A percentile compares a stretch with the other conserved stretches of the same genome.
Conservation (phyloP, 225 moss, liverwort and hornwort species). For the Straminergon stramineum region DNA sequence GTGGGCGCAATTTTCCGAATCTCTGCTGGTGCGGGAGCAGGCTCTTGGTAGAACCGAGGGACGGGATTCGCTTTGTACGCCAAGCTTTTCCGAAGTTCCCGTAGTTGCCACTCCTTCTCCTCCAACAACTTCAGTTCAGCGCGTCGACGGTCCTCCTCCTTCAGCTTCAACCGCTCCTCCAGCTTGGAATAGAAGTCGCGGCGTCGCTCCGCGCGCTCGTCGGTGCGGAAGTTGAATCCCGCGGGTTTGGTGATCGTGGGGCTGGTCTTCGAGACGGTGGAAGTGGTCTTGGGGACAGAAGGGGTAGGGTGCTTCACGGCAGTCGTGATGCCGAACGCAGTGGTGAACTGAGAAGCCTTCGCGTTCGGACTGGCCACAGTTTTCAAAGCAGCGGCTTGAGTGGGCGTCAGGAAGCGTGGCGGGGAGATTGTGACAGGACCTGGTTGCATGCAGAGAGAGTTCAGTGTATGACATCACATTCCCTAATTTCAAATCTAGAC, state of each 20-base stretch:
- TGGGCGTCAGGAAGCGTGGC: constrained; percentile 32
- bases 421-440: background rate
- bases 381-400: constrained; percentile 23
- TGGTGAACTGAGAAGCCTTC: constrained; percentile 19
- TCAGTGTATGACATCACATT: background rate
- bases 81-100: constrained; percentile 68
- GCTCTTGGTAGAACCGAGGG: constrained; percentile 81
- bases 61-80: constrained; percentile 85
- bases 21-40: constrained; percentile 48
- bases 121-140: constrained; percentile 65
- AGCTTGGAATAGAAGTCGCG: constrained; percentile 74
- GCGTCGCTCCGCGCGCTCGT: constrained; percentile 81
- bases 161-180: constrained; percentile 60
- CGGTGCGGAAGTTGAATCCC: constrained; percentile 78
- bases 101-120: constrained; percentile 75
- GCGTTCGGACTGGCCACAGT: constrained; percentile 6
- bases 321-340: constrained; percentile 27
- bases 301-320: constrained; percentile 14
- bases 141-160: constrained; percentile 75
- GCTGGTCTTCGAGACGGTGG: constrained; percentile 4
- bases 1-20: constrained; percentile 65
- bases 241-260: constrained; percentile 42
- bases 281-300: constrained; percentile 7
- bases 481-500: background rate
- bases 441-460: background rate